These are phyloP conservation scores for Ophiostoma sp. DNA, from an alignment of 2,329 filamentous ascomycete genomes.

Conservation along the genomic window DNA sequence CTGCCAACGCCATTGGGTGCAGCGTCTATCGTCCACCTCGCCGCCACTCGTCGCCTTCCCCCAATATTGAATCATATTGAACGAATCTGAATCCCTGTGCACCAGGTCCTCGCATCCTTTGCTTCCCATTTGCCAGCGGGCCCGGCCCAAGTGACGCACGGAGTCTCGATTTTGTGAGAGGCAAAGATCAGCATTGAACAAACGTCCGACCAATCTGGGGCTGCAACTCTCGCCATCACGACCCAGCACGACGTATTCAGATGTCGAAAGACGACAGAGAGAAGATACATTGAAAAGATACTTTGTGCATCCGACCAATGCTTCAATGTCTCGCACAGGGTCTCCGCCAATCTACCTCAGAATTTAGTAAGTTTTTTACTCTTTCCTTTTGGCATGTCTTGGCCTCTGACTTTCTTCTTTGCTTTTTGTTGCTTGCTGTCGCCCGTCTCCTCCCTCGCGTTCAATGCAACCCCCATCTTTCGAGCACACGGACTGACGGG, in stretches of 20 bases:
- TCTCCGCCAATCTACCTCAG: neutral
- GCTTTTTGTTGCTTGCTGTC: neutral
- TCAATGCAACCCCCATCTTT: neutral
- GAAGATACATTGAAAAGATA: neutral
- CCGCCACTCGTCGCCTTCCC: neutral
- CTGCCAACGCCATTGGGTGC: neutral
- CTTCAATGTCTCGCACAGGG: neutral
- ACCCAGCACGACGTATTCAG: neutral
- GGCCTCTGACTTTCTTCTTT: neutral
- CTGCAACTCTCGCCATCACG: neutral
- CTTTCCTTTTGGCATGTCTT: neutral
- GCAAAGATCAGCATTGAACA: neutral
- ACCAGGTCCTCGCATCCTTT: neutral
- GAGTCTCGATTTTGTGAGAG: neutral
- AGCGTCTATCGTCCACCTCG: neutral
- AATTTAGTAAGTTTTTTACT: neutral
- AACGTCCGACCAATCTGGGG: neutral
- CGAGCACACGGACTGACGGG: neutral
- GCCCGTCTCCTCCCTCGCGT: conserved; percentile 6
- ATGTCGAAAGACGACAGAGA: neutral
- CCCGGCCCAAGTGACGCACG: neutral
- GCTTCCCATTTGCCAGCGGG: conserved; percentile 17
- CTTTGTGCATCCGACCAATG: neutral
- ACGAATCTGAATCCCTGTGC: neutral
- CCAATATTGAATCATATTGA: conserved; percentile 17